Evolutionary conservation across 140 eudicot genomes (phyloP).

Genomic region (Oenanthe javanica): DNA sequence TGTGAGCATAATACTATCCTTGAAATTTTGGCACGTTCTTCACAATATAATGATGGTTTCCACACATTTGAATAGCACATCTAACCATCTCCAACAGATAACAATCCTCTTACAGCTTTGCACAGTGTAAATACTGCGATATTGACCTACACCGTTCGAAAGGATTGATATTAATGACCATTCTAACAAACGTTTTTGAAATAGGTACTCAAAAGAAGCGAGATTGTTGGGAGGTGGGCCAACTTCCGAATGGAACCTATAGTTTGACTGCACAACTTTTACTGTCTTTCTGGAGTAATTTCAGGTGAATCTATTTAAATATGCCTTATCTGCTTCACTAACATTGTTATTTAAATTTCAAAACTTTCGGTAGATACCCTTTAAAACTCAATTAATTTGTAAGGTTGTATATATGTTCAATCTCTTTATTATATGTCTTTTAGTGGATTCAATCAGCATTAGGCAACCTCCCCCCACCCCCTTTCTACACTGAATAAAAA

Average conservation of each 20-base stretch:
- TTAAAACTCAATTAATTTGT: too few relatives aligned
- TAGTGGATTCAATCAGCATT: not conserved
- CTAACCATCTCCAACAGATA: constrained; percentile 29
- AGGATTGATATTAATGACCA: not conserved
- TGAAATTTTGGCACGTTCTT: constrained; percentile 48
- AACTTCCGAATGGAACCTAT: too few relatives aligned
- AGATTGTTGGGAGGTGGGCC: too few relatives aligned
- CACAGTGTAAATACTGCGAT: constrained; percentile 60
- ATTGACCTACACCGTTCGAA: constrained; percentile 47
- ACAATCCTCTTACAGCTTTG: constrained; percentile 54
- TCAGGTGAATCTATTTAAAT: too few relatives aligned
- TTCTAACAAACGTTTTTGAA: too few relatives aligned
- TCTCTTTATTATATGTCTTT: not conserved
- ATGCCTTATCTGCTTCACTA: too few relatives aligned
- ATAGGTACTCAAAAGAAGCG: too few relatives aligned
- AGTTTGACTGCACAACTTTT: too few relatives aligned
- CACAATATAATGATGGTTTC: constrained; percentile 19
- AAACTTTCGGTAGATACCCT: not conserved
- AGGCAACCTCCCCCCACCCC: not conserved
- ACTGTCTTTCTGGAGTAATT: too few relatives aligned
- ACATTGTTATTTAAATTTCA: not conserved
- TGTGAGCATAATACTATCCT: constrained; percentile 52
- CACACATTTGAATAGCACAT: constrained; percentile 18
- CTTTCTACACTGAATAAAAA: not conserved
- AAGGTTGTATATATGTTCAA: too few relatives aligned